Conservation (phyloP, 2,329 filamentous ascomycete genomes). For the Fusarium devonianum region DNA sequence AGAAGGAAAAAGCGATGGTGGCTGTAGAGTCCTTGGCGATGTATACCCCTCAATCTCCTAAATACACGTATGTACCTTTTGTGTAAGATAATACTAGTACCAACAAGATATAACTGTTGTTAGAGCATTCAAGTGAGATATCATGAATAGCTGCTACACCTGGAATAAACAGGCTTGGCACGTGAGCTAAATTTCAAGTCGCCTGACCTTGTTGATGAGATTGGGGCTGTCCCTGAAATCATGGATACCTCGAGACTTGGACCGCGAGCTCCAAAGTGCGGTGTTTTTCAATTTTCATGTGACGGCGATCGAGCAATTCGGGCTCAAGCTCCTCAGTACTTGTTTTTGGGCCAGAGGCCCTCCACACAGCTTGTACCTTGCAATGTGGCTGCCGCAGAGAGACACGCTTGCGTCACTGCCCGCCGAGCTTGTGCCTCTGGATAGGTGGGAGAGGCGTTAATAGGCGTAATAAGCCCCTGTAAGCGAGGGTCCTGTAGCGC, state of each 20-base stretch:
- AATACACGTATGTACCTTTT: conserved; percentile 28
- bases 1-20: conserved; percentile 6
- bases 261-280: conserved; percentile 15
- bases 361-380: conserved; percentile 22
- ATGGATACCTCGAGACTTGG: too few relatives aligned
- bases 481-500: conserved; percentile 24
- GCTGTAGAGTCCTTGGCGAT: conserved; percentile 6
- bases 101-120: conserved; percentile 1
- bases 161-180: conserved; percentile 9
- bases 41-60: conserved; percentile 23
- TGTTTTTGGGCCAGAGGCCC: conserved; percentile 10
- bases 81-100: conserved; percentile 25
- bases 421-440: conserved; percentile 24
- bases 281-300: conserved; percentile 32
- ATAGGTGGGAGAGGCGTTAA: conserved; percentile 32
- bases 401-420: conserved; percentile 34
- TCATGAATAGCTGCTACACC: too few relatives aligned
- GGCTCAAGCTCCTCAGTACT: conserved; percentile 26
- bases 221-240: conserved; percentile 28
- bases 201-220: conserved; percentile 25
- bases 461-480: conserved; percentile 22
- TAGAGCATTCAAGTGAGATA: too few relatives aligned
- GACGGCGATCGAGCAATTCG: conserved; percentile 23
- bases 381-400: conserved; percentile 12
- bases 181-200: conserved; percentile 22